Evolutionary conservation across 2,329 filamentous ascomycete genomes (phyloP).

Genomic region (Chrysosporium keratinophilum): DNA sequence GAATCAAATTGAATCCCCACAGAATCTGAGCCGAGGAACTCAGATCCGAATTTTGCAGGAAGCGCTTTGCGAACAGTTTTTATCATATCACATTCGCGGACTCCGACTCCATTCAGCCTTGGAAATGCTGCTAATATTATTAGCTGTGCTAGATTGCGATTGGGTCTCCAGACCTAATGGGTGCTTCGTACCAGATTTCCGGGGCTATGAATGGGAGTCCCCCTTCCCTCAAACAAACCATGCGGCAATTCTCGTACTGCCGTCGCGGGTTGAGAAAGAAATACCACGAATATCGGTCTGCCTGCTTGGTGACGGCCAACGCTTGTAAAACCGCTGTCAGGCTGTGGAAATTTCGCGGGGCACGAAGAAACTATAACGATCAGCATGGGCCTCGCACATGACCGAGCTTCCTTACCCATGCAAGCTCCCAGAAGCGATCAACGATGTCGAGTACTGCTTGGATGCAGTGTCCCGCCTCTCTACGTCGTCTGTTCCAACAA

Average conservation of each 20-base stretch:
- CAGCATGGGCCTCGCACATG: not conserved
- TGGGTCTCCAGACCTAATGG: not conserved
- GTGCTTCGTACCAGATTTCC: not conserved
- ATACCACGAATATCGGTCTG: not conserved
- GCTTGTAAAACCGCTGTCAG: slow-evolving; percentile 1
- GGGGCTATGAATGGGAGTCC: slow-evolving; percentile 1
- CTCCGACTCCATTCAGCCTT: slow-evolving; percentile 1
- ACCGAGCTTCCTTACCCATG: not conserved
- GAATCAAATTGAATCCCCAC: too few relatives aligned
- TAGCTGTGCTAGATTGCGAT: not conserved
- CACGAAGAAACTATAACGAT: not conserved
- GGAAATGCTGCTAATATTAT: too few relatives aligned
- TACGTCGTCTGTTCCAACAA: not conserved
- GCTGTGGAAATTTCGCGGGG: slow-evolving; percentile 4
- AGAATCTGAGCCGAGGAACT: too few relatives aligned
- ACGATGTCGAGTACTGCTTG: not conserved
- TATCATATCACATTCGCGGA: not conserved
- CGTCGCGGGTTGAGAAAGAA: not conserved
- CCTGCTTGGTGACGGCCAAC: not conserved
- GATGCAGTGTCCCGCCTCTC: not conserved
- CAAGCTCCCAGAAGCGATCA: not conserved
- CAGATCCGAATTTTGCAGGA: too few relatives aligned
- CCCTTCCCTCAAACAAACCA: not conserved
- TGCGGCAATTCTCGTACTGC: not conserved
- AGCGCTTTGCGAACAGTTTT: too few relatives aligned